Evolutionary conservation across 352 stramenopile genomes (phyloP).

Genomic region (Phytophthora podocarpi): DNA sequence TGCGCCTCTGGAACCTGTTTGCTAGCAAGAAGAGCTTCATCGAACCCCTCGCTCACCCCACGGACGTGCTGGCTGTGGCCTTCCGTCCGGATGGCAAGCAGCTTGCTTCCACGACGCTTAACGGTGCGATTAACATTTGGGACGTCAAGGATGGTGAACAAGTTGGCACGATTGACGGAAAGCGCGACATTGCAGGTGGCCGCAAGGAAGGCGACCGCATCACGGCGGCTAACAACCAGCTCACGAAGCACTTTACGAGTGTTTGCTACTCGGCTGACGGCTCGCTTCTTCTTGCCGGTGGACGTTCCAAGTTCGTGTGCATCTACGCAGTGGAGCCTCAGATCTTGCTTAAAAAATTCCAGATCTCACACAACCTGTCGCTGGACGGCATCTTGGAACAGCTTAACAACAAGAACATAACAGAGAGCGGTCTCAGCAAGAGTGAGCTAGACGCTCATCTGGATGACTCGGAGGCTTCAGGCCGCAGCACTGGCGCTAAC

Average conservation of each 20-base stretch:
- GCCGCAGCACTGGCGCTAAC: conserved; percentile 42
- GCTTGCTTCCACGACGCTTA: conserved; percentile 95
- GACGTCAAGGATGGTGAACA: conserved; percentile 96
- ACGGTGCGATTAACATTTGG: conserved; percentile 97
- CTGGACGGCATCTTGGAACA: conserved; percentile 97
- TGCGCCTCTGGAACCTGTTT: conserved; percentile 99
- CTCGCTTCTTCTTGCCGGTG: conserved; percentile 96
- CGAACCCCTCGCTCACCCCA: conserved; percentile 96
- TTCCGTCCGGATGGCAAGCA: conserved; percentile 98
- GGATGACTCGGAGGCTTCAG: conserved; percentile 37
- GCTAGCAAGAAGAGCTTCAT: conserved; percentile 95
- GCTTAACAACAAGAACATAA: conserved; percentile 92
- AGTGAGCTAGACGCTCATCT: conserved; percentile 74
- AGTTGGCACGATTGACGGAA: conserved; percentile 95
- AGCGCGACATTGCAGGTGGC: conserved; percentile 96
- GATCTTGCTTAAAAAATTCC: conserved; percentile 99
- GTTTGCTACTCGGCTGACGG: conserved; percentile 99
- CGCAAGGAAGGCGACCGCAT: conserved; percentile 83
- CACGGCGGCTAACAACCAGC: conserved; percentile 88
- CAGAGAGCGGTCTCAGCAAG: conserved; percentile 71
- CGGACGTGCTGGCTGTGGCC: conserved; percentile 96
- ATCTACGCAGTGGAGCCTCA: conserved; percentile 97
- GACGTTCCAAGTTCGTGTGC: conserved; percentile 99
- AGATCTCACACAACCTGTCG: conserved; percentile 98
- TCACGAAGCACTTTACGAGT: conserved; percentile 98